Conservation (phyloP, 768 basidiomycete genomes). For the Leccinum pellstonianum region DNA sequence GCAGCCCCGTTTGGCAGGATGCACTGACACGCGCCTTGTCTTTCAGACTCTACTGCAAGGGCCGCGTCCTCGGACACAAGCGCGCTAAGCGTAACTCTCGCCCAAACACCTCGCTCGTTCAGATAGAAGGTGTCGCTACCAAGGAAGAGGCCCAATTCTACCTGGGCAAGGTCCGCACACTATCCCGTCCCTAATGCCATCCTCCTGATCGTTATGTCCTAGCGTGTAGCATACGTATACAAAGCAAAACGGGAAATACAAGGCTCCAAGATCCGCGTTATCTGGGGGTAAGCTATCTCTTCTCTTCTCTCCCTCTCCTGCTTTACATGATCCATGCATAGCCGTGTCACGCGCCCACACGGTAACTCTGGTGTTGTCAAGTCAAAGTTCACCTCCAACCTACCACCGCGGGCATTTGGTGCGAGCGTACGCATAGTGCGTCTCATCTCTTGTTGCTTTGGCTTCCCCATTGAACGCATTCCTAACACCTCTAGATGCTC, state of each 20-base stretch:
- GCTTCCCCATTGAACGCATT: neutral
- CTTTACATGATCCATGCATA: constrained; percentile 25
- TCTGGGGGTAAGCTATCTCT: constrained; percentile 83
- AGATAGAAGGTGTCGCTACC: constrained; percentile 93
- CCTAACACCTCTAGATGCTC: constrained; percentile 62
- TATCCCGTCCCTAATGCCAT: neutral
- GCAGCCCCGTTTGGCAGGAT: constrained; percentile 11
- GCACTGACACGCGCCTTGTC: constrained; percentile 6
- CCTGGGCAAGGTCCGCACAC: constrained; percentile 85
- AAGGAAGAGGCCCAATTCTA: constrained; percentile 97
- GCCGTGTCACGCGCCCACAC: constrained; percentile 91
- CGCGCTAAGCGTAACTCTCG: constrained; percentile 95
- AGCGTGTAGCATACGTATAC: constrained; percentile 99
- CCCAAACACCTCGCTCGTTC: constrained; percentile 94
- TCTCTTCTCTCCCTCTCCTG: neutral
- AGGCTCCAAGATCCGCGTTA: constrained; percentile 94
- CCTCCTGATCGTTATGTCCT: constrained; percentile 3
- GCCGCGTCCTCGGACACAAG: constrained; percentile 97
- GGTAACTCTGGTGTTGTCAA: constrained; percentile 95
- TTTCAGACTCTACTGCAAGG: constrained; percentile 89
- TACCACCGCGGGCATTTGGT: constrained; percentile 93
- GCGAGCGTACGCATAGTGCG: constrained; percentile 87
- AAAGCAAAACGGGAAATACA: constrained; percentile 92
- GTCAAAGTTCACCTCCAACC: constrained; percentile 93
- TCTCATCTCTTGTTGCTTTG: neutral